These are phyloP conservation scores for Penstemon barbatus DNA, from an alignment of 257 asterid genomes.

Conservation along the genomic window DNA sequence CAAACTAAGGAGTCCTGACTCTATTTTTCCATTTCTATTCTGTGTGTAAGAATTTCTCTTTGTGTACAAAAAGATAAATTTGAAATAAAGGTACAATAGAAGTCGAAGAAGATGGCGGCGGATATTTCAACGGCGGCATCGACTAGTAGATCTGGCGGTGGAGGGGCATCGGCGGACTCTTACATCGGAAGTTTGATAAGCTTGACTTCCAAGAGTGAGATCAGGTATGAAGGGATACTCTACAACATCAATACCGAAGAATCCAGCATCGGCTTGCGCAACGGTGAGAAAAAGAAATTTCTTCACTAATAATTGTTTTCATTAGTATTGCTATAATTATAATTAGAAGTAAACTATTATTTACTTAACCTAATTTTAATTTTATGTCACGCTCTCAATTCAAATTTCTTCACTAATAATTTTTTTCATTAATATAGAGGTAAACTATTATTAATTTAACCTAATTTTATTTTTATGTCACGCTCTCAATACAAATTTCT, in stretches of 20 bases:
- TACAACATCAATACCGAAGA: conserved; percentile 92
- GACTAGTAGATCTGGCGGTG: conserved; percentile 56
- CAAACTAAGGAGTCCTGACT: conserved; percentile 24
- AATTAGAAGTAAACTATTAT: no score
- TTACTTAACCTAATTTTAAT: no score
- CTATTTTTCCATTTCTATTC: not conserved
- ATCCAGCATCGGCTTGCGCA: conserved; percentile 92
- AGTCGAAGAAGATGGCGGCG: conserved; percentile 53
- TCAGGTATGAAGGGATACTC: conserved; percentile 90
- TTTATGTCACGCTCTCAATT: no score
- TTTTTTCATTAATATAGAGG: no score
- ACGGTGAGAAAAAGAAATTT: conserved; percentile 45
- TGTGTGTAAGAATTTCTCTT: not conserved
- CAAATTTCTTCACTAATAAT: not conserved
- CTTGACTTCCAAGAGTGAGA: conserved; percentile 95
- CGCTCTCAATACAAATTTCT: not conserved
- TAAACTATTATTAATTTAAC: no score
- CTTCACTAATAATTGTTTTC: no score
- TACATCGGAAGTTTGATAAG: conserved; percentile 91
- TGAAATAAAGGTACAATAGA: no score
- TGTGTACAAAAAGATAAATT: not conserved
- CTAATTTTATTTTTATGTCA: no score
- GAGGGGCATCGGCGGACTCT: conserved; percentile 78
- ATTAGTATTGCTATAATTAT: no score
- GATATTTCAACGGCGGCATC: conserved; percentile 63